These are phyloP conservation scores for Strigomonas oncopelti DNA, from an alignment of 208 protist genomes.

Conservation along the genomic window DNA sequence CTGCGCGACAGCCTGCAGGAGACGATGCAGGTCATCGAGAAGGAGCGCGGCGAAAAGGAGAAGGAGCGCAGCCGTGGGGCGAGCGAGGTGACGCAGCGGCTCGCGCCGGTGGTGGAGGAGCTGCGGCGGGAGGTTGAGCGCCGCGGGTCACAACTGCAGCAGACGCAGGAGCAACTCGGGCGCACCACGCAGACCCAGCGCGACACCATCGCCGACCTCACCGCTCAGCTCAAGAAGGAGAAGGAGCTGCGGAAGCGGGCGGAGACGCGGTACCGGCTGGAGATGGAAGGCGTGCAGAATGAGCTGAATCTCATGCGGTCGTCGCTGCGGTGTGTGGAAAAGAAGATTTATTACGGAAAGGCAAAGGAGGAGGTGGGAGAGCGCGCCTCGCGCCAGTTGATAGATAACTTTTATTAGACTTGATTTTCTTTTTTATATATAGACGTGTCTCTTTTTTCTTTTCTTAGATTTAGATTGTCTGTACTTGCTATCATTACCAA, in stretches of 20 bases:
- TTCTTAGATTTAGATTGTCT: too few species aligned
- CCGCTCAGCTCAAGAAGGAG: conserved; percentile 25
- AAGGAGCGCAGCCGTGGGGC: conserved; percentile 23
- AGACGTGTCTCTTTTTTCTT: conserved; percentile 10
- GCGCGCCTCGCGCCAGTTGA: conserved; percentile 19
- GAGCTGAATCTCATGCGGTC: conserved; percentile 78
- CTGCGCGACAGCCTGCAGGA: conserved; percentile 36
- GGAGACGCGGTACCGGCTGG: conserved; percentile 56
- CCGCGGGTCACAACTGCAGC: conserved; percentile 8
- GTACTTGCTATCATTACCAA: too few species aligned
- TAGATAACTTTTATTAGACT: conserved; percentile 21
- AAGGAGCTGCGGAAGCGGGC: conserved; percentile 19
- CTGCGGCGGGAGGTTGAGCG: conserved; percentile 29
- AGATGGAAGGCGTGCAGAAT: conserved; percentile 64
- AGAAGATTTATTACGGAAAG: conserved; percentile 57
- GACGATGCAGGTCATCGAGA: conserved; percentile 27
- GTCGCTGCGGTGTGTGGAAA: conserved; percentile 71
- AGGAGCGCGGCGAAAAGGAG: conserved; percentile 33
- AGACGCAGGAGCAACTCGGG: conserved; percentile 15
- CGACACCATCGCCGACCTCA: conserved; percentile 14
- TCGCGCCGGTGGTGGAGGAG: conserved; percentile 27
- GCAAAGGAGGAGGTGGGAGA: conserved; percentile 21
- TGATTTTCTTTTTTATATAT: conserved; percentile 18
- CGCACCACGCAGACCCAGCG: conserved; percentile 16
- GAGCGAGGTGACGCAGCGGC: conserved; percentile 24